Percentiles rank a stretch among this genome's conserved stretches.
phyloP scores from a whole-genome alignment of 495 filamentous ascomycete genomes.

The Aspergillus ostianus region DNA sequence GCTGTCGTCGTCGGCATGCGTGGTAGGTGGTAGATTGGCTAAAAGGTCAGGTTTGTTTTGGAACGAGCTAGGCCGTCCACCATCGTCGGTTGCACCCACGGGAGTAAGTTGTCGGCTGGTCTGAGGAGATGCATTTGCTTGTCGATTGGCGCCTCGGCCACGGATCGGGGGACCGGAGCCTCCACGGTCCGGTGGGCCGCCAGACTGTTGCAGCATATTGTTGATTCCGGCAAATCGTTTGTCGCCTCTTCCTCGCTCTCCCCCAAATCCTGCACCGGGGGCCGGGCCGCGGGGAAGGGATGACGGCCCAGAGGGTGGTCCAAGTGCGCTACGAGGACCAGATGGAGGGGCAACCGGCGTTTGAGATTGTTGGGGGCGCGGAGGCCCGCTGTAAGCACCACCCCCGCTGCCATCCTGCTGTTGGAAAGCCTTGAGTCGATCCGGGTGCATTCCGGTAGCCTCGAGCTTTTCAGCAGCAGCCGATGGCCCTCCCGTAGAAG shows the following conservation, averaged over 20 bases:
- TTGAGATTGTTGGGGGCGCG: constrained; percentile 24
- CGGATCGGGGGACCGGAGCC: constrained; percentile 35
- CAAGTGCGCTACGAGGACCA: constrained; percentile 35
- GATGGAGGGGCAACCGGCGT: constrained; percentile 33
- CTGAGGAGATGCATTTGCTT: constrained; percentile 31
- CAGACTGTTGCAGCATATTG: constrained; percentile 45
- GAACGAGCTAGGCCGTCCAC: constrained; percentile 12
- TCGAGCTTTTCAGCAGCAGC: constrained; percentile 28
- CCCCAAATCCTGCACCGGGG: constrained; percentile 28
- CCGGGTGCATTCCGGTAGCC: constrained; percentile 47
- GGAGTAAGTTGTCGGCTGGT: constrained; percentile 13
- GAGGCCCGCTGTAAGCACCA: constrained; percentile 17
- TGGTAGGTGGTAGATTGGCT: constrained; percentile 10
- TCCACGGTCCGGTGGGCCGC: constrained; percentile 31
- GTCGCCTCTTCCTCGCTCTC: constrained; percentile 41
- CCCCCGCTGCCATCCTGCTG: constrained; percentile 15
- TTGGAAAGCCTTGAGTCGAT: constrained; percentile 42
- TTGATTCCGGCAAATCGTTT: constrained; percentile 46
- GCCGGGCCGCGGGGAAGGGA: constrained; percentile 28
- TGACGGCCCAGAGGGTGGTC: constrained; percentile 26
- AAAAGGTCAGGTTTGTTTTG: not conserved
- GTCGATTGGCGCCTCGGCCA: constrained; percentile 38
- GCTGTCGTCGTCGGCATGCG: constrained; percentile 20
- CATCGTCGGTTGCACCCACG: constrained; percentile 23
- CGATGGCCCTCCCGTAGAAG: constrained; percentile 22